Evolutionary conservation across 257 asterid species (phyloP).

Genomic region (Gentiana macrophylla): DNA sequence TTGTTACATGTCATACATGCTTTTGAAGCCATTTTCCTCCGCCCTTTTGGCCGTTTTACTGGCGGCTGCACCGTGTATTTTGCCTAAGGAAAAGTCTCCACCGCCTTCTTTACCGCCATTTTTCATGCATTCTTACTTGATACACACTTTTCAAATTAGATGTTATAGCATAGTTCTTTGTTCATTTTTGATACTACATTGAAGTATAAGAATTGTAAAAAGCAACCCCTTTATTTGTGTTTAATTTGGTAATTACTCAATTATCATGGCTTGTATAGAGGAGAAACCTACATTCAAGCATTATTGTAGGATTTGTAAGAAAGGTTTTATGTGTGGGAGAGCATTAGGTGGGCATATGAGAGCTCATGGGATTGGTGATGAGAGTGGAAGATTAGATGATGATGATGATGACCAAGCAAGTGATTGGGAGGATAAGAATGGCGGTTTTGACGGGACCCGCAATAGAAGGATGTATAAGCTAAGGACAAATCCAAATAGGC

Average conservation of each 20-base stretch:
- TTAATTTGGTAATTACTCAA: neutral
- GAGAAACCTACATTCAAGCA: constrained; percentile 58
- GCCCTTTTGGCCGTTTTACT: constrained; percentile 12
- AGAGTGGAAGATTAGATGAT: constrained; percentile 36
- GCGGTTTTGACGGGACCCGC: constrained; percentile 22
- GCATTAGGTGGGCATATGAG: constrained; percentile 98
- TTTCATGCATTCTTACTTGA: constrained; percentile 41
- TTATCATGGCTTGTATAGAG: constrained; percentile 33
- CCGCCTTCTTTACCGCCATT: constrained; percentile 41
- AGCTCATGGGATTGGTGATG: constrained; percentile 87
- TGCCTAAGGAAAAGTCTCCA: constrained; percentile 26
- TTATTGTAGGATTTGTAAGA: constrained; percentile 83
- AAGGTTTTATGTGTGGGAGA: constrained; percentile 90
- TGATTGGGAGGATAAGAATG: constrained; percentile 66
- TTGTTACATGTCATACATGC: too few relatives aligned
- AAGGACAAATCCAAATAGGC: constrained; percentile 76
- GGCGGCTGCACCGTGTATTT: constrained; percentile 48
- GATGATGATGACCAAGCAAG: constrained; percentile 37
- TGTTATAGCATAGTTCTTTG: constrained; percentile 40
- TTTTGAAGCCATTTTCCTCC: constrained; percentile 15
- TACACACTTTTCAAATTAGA: constrained; percentile 47
- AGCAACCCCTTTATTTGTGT: constrained; percentile 1
- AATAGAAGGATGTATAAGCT: constrained; percentile 62
- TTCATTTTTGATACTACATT: constrained; percentile 33
- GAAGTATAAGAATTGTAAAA: constrained; percentile 39